Evolutionary conservation across 2,329 filamentous ascomycete genomes (phyloP).

Genomic region (Blastomyces gilchristii): DNA sequence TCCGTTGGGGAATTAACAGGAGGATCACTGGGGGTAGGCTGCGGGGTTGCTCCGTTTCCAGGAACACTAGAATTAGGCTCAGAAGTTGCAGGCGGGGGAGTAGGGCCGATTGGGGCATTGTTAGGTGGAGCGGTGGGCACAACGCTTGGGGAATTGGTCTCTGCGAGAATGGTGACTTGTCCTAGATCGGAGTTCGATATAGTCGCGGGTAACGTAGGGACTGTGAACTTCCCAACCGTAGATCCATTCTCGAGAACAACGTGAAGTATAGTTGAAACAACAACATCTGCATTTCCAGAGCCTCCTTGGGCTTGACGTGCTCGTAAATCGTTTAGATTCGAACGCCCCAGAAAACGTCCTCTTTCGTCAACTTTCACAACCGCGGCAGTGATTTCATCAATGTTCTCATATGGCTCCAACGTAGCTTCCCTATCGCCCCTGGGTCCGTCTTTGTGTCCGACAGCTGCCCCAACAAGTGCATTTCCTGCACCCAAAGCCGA

Average conservation of each 20-base stretch:
- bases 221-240: conserved; percentile 17
- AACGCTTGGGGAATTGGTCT: conserved; percentile 12
- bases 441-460: conserved; percentile 4
- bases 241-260: conserved; percentile 19
- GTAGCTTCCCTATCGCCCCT: neutral
- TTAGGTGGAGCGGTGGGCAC: conserved; percentile 7
- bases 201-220: conserved; percentile 19
- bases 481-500: neutral
- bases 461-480: neutral
- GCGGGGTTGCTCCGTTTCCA: neutral
- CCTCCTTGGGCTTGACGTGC: conserved; percentile 10
- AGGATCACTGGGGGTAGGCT: neutral
- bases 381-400: neutral
- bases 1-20: neutral
- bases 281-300: conserved; percentile 10
- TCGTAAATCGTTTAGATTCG: conserved; percentile 1
- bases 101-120: neutral
- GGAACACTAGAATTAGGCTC: neutral
- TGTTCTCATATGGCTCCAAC: neutral
- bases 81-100: neutral
- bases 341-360: neutral
- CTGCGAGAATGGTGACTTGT: conserved; percentile 18
- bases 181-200: conserved; percentile 19
- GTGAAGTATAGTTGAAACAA: conserved; percentile 18
- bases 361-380: conserved; percentile 1